Conservation (phyloP, 1,139 yeast genomes). For the Lodderomyces elongisporus region DNA sequence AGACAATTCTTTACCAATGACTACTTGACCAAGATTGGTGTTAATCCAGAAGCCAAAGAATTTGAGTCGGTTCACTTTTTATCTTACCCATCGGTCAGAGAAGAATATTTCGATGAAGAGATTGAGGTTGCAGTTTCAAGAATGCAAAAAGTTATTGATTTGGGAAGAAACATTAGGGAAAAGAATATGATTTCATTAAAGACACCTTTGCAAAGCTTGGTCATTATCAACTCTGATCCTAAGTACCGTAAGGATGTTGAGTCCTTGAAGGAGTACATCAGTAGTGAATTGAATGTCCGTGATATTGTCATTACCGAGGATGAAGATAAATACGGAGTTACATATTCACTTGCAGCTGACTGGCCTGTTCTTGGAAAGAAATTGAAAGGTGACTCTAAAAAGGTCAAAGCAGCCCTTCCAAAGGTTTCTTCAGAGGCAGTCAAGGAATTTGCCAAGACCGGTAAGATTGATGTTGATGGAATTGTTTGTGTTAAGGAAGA, state of each 20-base stretch:
- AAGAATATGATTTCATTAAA: conserved; percentile 89
- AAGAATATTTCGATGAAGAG: conserved; percentile 71
- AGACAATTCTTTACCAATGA: conserved; percentile 54
- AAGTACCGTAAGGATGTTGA: conserved; percentile 73
- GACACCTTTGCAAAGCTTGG: conserved; percentile 87
- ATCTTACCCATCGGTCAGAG: conserved; percentile 80
- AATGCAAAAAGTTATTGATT: conserved; percentile 95
- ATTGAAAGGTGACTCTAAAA: conserved; percentile 87
- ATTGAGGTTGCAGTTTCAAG: conserved; percentile 84
- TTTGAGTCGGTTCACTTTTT: conserved; percentile 88
- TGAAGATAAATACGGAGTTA: conserved; percentile 87
- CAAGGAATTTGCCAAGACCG: conserved; percentile 64
- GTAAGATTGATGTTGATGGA: conserved; percentile 81
- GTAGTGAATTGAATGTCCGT: conserved; percentile 90
- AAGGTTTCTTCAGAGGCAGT: conserved; percentile 75
- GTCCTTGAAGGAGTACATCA: conserved; percentile 70
- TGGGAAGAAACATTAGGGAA: conserved; percentile 95
- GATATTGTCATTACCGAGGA: conserved; percentile 84
- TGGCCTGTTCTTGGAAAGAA: conserved; percentile 99
- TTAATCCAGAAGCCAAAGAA: conserved; percentile 47
- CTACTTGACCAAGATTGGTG: conserved; percentile 40
- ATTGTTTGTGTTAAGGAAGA: conserved; percentile 85
- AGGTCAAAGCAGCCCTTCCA: conserved; percentile 92
- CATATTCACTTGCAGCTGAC: conserved; percentile 92
- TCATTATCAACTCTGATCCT: conserved; percentile 77